Percentiles rank a stretch among this genome's conserved stretches.
phyloP scores from a whole-genome alignment of 306 rosid genomes.

The Albizia julibrissin region DNA sequence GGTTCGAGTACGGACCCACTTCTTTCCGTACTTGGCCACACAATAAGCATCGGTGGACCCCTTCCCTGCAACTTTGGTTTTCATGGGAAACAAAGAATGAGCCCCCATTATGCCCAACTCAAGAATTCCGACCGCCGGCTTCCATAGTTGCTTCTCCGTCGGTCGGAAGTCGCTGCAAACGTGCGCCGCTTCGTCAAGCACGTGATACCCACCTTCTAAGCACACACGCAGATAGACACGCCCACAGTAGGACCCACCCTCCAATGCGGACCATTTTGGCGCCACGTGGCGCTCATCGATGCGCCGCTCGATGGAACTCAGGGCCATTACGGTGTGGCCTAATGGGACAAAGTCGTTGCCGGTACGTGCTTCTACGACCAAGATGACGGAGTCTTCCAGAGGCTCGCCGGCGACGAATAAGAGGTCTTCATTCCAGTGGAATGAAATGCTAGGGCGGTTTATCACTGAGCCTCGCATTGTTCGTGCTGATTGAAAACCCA shows the following conservation, averaged over 20 bases:
- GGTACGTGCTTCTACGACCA: constrained; percentile 73
- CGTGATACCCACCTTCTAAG: constrained; percentile 96
- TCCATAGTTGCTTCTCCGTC: constrained; percentile 90
- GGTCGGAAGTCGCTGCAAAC: constrained; percentile 95
- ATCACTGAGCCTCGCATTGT: constrained; percentile 77
- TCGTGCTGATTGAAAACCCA: constrained; percentile 70
- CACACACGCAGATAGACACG: constrained; percentile 75
- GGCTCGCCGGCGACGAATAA: constrained; percentile 90
- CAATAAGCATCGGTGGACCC: constrained; percentile 83
- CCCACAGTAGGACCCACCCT: constrained; percentile 69
- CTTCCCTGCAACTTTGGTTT: constrained; percentile 58
- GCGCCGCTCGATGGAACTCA: constrained; percentile 70
- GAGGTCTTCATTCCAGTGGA: constrained; percentile 89
- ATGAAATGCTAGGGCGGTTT: constrained; percentile 74
- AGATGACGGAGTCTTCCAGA: constrained; percentile 67
- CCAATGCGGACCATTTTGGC: constrained; percentile 70
- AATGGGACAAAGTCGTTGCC: constrained; percentile 50
- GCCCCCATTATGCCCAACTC: constrained; percentile 93
- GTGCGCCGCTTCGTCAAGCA: constrained; percentile 97
- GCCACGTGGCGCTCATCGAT: constrained; percentile 86
- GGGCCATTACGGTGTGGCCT: constrained; percentile 64
- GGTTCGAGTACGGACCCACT: constrained; percentile 88
- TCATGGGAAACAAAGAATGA: constrained; percentile 75
- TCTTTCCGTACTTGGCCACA: constrained; percentile 84
- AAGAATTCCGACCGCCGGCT: constrained; percentile 74